A percentile compares a stretch with the other conserved stretches of the same genome.
Conservation (phyloP, 2,329 filamentous ascomycete species). For the Ilyonectria robusta region DNA sequence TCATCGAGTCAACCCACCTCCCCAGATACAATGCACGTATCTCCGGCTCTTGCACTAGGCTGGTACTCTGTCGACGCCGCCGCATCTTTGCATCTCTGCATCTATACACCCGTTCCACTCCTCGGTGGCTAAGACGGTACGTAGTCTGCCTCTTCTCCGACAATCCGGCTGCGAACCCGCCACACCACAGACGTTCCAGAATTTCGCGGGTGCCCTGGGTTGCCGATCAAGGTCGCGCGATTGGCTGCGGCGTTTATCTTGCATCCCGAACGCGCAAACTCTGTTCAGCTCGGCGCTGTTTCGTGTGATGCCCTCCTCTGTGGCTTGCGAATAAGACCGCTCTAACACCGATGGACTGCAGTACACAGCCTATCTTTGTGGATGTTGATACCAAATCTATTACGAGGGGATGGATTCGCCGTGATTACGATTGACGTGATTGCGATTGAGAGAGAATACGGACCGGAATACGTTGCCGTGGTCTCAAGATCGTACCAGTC, state of each 20-base stretch:
- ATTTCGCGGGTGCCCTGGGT: slow-evolving; percentile 1
- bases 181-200: slow-evolving; percentile 22
- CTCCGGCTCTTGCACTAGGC: slow-evolving; percentile 19
- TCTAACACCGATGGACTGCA: not conserved
- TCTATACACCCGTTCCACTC: not conserved
- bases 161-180: not conserved
- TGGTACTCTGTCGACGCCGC: not conserved
- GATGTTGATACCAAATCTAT: not conserved
- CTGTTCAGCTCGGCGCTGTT: not conserved
- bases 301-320: not conserved
- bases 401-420: not conserved
- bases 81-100: not conserved
- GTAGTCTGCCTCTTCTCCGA: slow-evolving; percentile 8
- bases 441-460: not conserved
- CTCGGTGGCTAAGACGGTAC: not conserved
- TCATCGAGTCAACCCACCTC: slow-evolving; percentile 58
- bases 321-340: not conserved
- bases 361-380: not conserved
- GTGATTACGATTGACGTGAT: not conserved
- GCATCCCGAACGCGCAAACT: not conserved
- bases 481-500: slow-evolving; percentile 6
- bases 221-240: slow-evolving; percentile 10
- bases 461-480: not conserved
- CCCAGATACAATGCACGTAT: slow-evolving; percentile 5
- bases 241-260: slow-evolving; percentile 16